phyloP scores from a whole-genome alignment of 805 yeast genomes.

The Candida oleophila region DNA sequence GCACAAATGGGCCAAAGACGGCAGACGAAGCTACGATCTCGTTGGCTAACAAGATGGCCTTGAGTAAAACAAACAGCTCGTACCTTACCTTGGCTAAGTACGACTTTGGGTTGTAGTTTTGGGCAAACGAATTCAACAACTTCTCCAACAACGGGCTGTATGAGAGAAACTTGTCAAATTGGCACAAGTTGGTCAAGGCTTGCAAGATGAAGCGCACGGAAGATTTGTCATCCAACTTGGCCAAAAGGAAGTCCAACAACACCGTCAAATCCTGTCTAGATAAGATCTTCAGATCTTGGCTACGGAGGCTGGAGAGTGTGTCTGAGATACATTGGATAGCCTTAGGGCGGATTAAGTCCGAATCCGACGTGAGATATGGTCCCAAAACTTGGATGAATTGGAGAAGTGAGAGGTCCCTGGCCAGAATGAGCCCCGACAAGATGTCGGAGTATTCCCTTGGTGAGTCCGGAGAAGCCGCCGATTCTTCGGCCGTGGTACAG shows the following conservation, averaged over 20 bases:
- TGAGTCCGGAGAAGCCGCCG: slow-evolving; percentile 21
- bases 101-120: slow-evolving; percentile 53
- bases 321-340: slow-evolving; percentile 42
- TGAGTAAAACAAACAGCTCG: slow-evolving; percentile 48
- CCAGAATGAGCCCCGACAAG: slow-evolving; percentile 22
- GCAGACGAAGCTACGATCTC: background rate
- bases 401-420: slow-evolving; percentile 36
- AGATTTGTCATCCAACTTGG: slow-evolving; percentile 65
- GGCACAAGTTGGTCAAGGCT: slow-evolving; percentile 42
- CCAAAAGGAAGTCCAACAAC: slow-evolving; percentile 54
- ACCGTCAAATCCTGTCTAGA: slow-evolving; percentile 50
- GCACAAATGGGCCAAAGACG: slow-evolving; percentile 44
- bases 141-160: slow-evolving; percentile 35
- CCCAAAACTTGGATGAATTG: slow-evolving; percentile 60
- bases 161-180: slow-evolving; percentile 52
- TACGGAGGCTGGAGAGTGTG: slow-evolving; percentile 25
- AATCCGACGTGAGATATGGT: slow-evolving; percentile 61
- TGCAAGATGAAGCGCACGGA: slow-evolving; percentile 51
- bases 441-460: slow-evolving; percentile 16
- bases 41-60: slow-evolving; percentile 20
- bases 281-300: slow-evolving; percentile 19
- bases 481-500: slow-evolving; percentile 13
- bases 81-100: slow-evolving; percentile 63
- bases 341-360: slow-evolving; percentile 49
- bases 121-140: slow-evolving; percentile 31